Conservation (phyloP, 225 moss, liverwort and hornwort species). For the Marchantia polymorpha region DNA sequence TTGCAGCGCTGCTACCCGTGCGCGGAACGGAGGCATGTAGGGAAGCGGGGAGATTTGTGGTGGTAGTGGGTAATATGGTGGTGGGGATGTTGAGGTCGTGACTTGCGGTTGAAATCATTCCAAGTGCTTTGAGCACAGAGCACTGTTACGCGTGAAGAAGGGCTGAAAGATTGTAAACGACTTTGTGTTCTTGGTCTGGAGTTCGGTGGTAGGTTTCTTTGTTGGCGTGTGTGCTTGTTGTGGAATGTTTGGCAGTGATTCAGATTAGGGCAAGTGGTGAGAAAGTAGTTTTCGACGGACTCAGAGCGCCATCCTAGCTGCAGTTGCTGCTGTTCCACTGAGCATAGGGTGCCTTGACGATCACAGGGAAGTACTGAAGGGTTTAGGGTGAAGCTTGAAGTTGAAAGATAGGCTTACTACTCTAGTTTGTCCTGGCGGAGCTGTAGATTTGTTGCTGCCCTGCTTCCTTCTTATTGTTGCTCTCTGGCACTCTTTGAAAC, state of each 20-base stretch:
- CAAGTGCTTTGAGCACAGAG: constrained; percentile 26
- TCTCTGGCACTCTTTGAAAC: constrained; percentile 26
- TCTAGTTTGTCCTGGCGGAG: constrained; percentile 24
- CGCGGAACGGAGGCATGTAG: constrained; percentile 14
- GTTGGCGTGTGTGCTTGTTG: constrained; percentile 38
- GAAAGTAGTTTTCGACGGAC: constrained; percentile 20
- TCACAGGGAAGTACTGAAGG: constrained; percentile 27
- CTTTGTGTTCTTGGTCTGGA: constrained; percentile 43
- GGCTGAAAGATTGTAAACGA: constrained; percentile 39
- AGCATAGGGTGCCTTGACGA: constrained; percentile 21
- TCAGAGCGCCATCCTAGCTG: constrained; percentile 20
- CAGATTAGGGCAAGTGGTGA: constrained; percentile 33
- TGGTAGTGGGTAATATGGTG: constrained; percentile 6
- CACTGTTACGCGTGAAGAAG: constrained; percentile 33
- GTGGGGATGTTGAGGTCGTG: constrained; percentile 20
- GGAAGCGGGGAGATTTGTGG: constrained; percentile 10
- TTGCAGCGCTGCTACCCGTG: neutral
- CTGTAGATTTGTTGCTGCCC: constrained; percentile 30
- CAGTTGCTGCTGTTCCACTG: constrained; percentile 24
- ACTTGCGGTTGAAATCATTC: constrained; percentile 26
- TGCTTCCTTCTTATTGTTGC: constrained; percentile 34
- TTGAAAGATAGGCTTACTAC: constrained; percentile 30
- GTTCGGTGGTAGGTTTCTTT: constrained; percentile 46
- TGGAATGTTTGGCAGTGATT: constrained; percentile 37
- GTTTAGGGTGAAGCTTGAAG: constrained; percentile 28